Evolutionary conservation across 371 early-diverging fungal species (phyloP), one percentile per base, ranked within the genome.

Genomic region (Mortierella sp.): DNA sequence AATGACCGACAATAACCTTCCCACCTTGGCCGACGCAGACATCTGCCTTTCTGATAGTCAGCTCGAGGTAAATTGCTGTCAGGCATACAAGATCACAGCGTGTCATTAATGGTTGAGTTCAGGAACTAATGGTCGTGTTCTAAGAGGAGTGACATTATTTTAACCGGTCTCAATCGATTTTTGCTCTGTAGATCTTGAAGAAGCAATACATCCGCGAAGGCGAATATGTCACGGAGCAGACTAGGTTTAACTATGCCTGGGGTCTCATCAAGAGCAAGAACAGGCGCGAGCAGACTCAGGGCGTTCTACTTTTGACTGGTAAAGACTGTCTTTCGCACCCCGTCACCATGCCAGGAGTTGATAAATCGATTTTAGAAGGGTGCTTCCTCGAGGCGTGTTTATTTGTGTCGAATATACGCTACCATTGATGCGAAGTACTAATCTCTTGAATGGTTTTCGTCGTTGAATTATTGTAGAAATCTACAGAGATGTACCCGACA

Each of bases 181-280:
- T n/a, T n/a, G n/a, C 34, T 15, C 3, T 28, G 44, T 64, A 90
- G 91, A 86, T 94, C 17, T 84, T 94, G 37, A 83, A 83, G 42
- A 84, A 86, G 62, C 93, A 93, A 72, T 93, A 83, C 73, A 86
- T 89, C 43, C 84, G 86, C 34, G 93, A 93, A 61, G 87, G 83
- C 26, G 82, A 86, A 47, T 83, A 85, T 48, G 88, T 87, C 5
- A 86, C 90, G 60, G 72, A 79, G n/a, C 97, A 98, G 80, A 95
- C 95, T 42, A 95, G 95, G 79, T 98, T 98, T 86, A 95, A 97
- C 84, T 95, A 93, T 72, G 96, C 98, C 5, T 98, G 97, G 96
- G 96, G 94, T 0, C 84, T 96, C 32, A 89, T 94, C 73, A 89
- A 85, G 79, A 91, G 92, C 70, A 83, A 78, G 53, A 75, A 79